These are phyloP conservation scores for Fusarium sp. DNA, from an alignment of 2,329 filamentous ascomycete genomes.

Conservation along the genomic window DNA sequence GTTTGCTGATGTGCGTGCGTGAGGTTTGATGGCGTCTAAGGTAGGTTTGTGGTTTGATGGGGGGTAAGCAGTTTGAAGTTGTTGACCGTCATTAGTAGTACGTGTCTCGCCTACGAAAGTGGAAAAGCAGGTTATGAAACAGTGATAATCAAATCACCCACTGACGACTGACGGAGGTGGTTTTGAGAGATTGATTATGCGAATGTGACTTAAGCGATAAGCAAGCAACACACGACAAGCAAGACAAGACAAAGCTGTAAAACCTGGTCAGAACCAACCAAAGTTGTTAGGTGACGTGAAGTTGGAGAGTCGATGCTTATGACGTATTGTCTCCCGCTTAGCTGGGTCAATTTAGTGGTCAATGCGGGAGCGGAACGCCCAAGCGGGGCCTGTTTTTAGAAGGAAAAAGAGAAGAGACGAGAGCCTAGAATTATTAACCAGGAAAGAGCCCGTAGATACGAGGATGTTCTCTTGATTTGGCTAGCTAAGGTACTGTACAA, in stretches of 20 bases:
- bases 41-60: neutral
- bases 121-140: slow-evolving; percentile 9
- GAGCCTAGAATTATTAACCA: neutral
- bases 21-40: neutral
- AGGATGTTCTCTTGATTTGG: slow-evolving; percentile 13
- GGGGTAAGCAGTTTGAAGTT: slow-evolving; percentile 12
- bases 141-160: neutral
- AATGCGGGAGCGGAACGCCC: slow-evolving; percentile 6
- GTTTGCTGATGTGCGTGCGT: slow-evolving; percentile 16
- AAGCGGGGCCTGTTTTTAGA: slow-evolving; percentile 1
- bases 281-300: slow-evolving; percentile 8
- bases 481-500: neutral
- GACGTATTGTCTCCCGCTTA: slow-evolving; percentile 18
- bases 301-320: slow-evolving; percentile 5
- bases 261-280: slow-evolving; percentile 22
- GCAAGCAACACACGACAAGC: neutral
- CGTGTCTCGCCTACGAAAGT: neutral
- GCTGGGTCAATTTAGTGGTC: neutral
- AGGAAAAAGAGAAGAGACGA: neutral
- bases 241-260: neutral
- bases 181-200: slow-evolving; percentile 1
- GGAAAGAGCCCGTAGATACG: neutral
- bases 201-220: slow-evolving; percentile 16
- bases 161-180: neutral
- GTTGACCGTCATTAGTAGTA: slow-evolving; percentile 16